Evolutionary conservation across 768 basidiomycete species (phyloP), one percentile per base, ranked within the genome.

Genomic region (Lactarius sanguifluus): DNA sequence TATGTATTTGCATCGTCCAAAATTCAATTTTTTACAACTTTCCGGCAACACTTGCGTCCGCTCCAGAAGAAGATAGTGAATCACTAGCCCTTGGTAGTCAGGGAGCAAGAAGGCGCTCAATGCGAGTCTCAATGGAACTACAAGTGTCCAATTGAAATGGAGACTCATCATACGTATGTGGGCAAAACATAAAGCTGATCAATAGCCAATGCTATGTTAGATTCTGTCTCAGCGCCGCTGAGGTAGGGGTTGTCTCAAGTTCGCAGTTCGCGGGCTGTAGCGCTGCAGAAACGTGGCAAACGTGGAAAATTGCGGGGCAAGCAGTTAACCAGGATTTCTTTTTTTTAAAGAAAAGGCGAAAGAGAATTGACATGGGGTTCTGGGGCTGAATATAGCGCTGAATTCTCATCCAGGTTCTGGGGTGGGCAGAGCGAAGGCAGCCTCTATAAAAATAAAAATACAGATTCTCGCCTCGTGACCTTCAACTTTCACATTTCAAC

Each of bases 61-160:
- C 20, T 25, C 15, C 18, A 5, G 57, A 34, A 56, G 20, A n/a
- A 45, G 9, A 45, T 0, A n/a, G 45, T 10, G n/a, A 50, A 50
- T 15, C 59, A 15, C 45, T 63, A 15, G 43, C 63, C 63, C 65
- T 60, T 55, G 25, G 61, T 67, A 2, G 66, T 68, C 40, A 71
- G 69, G 15, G 73, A 75, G 45, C 73, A 68, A 8, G 62, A 38
- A 58, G 7, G 62, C 64, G 10, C 73, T 74, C 18, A 73, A 7
- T 1, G 75, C 71, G 5, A 76, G 63, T 7, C 73, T 74, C 18
- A 73, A 7, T 1, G 75, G 72, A 6, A 76, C 63, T 18, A 76
- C 41, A 40, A 73, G 52, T n/a, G 40, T 41, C 40, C 45, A n/a
- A 45, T 45, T n/a, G 43, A 45, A 20, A 34, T 18, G 41, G 20